Evolutionary conservation across 306 rosid species (phyloP), one percentile per base, ranked within the genome.

Genomic region (Vigna unguiculata): DNA sequence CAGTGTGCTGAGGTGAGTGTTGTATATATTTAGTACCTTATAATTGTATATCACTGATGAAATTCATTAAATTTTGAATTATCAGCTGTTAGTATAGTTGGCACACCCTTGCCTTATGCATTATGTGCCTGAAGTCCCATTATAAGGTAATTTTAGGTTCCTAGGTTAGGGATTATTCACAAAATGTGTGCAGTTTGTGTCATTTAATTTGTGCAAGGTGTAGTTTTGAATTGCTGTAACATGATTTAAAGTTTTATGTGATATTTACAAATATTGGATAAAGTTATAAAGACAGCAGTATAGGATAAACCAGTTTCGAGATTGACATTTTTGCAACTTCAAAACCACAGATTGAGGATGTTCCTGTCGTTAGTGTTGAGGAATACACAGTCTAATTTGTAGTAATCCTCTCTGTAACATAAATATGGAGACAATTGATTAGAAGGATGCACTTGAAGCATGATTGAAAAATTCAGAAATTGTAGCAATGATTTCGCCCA

Each of bases 1-100:
- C 97, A 89, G 65, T 92, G 97, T 82, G 84, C 91, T 19, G 97
- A 90, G 97, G 97, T 95, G 80, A 83, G 84, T 82, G 69, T 52
- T 38, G 5, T 51, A 38, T 87, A 28, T 60, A 71, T 75, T 66
- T 28, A 28, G 34, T 70, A 16, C 74, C 47, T 69, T 53, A 19
- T 65, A 46, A n/a, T 55, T 68, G 52, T 57, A 58, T 55, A 16
- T 68, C 45, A 38, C 45, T 25, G 13, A 16, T 40, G 36, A 75
- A 15, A 12, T 74, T 79, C 25, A 47, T 34, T 8, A 45, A 21
- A 53, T 53, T 19, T 20, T 20, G 28, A 53, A 20, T 52, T 52
- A 17, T 36, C 30, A 61, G 53, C 19, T 36, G 58, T 57, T n/a
- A 20, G 69, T 80, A 40, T 41, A 66, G 6, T 36, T 58, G 34